Base-by-base conservation (phyloP, 2,329 filamentous ascomycete genomes). In the Penicillium sp. region DNA sequence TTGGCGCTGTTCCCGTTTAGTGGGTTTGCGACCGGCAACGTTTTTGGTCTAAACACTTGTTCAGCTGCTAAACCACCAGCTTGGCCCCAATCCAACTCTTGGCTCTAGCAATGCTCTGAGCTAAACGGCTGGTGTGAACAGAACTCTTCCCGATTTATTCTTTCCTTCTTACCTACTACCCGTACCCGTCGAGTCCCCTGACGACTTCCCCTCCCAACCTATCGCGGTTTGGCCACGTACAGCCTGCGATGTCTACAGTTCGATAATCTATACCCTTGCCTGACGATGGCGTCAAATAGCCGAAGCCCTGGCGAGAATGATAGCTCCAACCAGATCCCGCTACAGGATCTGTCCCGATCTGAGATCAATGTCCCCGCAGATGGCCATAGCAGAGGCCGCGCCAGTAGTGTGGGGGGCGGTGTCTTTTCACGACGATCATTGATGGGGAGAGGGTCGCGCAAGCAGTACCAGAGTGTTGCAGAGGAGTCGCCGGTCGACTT, bases 331-430 rank as follows among this genome's bases (percentile, higher is more conserved):
- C 73, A 75, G 59, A 92, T 94, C 75, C 89, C 88, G 56, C 78
- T 93, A 55, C 86, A 86, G 72, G 83, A 87, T 64, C 77, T 89
- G 33, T 77, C 77, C 12, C 71, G 73, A 55, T 69, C 72, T 25
- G 71, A 71, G 31, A 72, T 40, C 37, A 40, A 40, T 40, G 37
- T 71, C 46, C 62, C 60, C 31, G 55, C 64, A 18, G 69, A 67
- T 27, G 70, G 68, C 25, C 63, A 66, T 57, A 62, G 72, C 26
- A 61, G 67, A 58, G 62, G 61, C 56, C 67, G 66, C 55, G 55
- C 66, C 54, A 64, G 63, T 49, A 69, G 68, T 49, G 63, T 58
- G 55, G 79, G 64, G 73, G 78, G 61, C 71, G 79, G 67, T 71
- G 79, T 69, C 70, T 75, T 67, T 63, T 77, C 59, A 64, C 77